Conservation (phyloP, 805 yeast species). For the Hanseniaspora guilliermondii region DNA sequence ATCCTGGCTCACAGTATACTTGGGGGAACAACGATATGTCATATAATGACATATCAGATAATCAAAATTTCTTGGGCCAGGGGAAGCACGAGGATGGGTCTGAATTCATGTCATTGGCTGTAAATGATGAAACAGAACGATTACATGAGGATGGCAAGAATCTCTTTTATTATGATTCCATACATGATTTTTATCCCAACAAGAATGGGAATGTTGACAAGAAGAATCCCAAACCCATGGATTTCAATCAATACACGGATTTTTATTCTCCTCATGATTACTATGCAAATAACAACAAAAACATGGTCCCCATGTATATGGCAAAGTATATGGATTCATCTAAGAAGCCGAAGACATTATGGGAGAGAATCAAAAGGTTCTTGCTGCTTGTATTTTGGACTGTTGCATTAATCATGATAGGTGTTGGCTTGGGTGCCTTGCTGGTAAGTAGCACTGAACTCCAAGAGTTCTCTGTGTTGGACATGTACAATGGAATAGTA, state of each 20-base stretch:
- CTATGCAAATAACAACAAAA: slow-evolving; percentile 19
- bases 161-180: slow-evolving; percentile 3
- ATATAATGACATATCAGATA: neutral
- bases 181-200: slow-evolving; percentile 7
- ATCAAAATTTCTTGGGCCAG: neutral
- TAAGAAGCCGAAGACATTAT: slow-evolving; percentile 21
- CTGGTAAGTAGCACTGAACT: slow-evolving; percentile 79
- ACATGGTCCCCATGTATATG: neutral
- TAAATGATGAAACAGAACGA: neutral
- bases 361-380: slow-evolving; percentile 28
- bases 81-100: neutral
- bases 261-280: slow-evolving; percentile 40
- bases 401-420: slow-evolving; percentile 46
- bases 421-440: slow-evolving; percentile 72
- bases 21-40: slow-evolving; percentile 10
- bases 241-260: neutral
- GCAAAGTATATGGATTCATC: slow-evolving; percentile 9
- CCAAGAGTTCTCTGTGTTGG: slow-evolving; percentile 46
- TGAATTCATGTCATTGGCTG: neutral
- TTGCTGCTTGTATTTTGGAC: slow-evolving; percentile 29
- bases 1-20: slow-evolving; percentile 10
- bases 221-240: neutral
- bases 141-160: slow-evolving; percentile 2
- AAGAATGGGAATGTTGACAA: neutral
- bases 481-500: slow-evolving; percentile 60